Conservation (phyloP, 106 monocot genomes). For the Agapanthus africanus region DNA sequence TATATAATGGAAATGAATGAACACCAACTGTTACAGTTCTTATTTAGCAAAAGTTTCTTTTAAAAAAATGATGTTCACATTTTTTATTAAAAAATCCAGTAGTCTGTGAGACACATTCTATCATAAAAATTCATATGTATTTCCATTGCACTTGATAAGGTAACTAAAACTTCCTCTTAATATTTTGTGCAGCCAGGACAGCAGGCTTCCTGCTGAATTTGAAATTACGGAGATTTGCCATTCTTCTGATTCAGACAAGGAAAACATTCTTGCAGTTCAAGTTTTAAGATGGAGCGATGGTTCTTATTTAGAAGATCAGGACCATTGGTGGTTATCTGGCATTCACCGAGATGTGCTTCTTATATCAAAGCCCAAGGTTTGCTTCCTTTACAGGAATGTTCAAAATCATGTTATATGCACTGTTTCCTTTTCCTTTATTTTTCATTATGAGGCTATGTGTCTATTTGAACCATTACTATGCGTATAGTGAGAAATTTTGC, state of each 20-base stretch:
- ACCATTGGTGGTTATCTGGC: constrained; percentile 99
- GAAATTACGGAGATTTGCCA: constrained; percentile 85
- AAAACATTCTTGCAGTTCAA: constrained; percentile 93
- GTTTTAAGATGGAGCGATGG: constrained; percentile 99
- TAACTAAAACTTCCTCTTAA: not conserved
- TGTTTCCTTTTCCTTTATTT: not conserved
- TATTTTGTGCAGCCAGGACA: constrained; percentile 66
- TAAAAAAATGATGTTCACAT: no score
- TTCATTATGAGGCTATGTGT: not conserved
- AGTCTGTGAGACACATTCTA: not conserved
- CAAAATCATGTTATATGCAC: not conserved
- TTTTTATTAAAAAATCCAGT: no score
- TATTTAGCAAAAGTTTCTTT: no score
- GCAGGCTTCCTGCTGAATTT: constrained; percentile 98
- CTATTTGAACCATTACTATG: not conserved
- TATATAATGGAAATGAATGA: no score
- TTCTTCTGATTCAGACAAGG: constrained; percentile 63
- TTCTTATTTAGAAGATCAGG: constrained; percentile 98
- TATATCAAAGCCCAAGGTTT: constrained; percentile 89
- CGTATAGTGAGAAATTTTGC: not conserved
- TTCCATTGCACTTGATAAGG: not conserved
- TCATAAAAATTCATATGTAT: not conserved
- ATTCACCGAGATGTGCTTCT: constrained; percentile 95
- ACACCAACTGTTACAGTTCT: no score
- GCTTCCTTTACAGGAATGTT: not conserved